Evolutionary conservation across 129 eudicot species (phyloP), one percentile per base, ranked within the genome.

Genomic region (Ambrosia artemisiifolia): DNA sequence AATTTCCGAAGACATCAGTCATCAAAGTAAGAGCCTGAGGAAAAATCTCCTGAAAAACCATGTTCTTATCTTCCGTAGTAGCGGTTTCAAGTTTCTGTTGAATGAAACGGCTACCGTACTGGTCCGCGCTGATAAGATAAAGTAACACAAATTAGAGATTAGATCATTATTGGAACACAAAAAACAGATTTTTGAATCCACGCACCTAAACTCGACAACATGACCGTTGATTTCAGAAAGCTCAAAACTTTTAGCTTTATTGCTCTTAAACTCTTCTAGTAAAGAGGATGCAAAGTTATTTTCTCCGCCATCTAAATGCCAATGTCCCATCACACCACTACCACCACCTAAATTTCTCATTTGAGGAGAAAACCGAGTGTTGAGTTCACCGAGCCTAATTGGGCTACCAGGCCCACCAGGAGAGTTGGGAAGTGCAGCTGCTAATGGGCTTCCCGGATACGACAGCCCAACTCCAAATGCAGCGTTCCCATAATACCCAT

Each of bases 1-100:
- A 92, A 81, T 92, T 92, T 33, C 97, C 97, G 46, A 92, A 92
- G 36, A 92, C 97, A 79, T 92, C 97, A 56, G 97, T 92, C 97
- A 92, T 92, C 78, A 92, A 69, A 51, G 91, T 83, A 54, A 88
- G 89, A 69, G 97, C 96, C 74, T 88, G 88, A 30, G 97, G 96
- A 54, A 82, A 80, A 16, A 92, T 92, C 82, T 92, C 97, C 75
- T 86, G 70, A 43, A 86, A 92, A 78, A 92, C 97, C 89, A 88
- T 92, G 75, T 81, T 84, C 65, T 86, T 92, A 60, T 88, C 97
- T 70, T 92, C 97, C 8, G 75, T 66, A 14, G 97, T 86, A 6
- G 97, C 96, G 24, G 96, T 86, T 81, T 92, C 97, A 62, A 92
- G 96, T 72, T 92, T 92, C 67, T 91, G 97, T 75, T 91, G 97